Percentiles rank a stretch among this genome's conserved stretches.
Conservation (phyloP, 352 stramenopile genomes). For the Phytophthora litchii region DNA sequence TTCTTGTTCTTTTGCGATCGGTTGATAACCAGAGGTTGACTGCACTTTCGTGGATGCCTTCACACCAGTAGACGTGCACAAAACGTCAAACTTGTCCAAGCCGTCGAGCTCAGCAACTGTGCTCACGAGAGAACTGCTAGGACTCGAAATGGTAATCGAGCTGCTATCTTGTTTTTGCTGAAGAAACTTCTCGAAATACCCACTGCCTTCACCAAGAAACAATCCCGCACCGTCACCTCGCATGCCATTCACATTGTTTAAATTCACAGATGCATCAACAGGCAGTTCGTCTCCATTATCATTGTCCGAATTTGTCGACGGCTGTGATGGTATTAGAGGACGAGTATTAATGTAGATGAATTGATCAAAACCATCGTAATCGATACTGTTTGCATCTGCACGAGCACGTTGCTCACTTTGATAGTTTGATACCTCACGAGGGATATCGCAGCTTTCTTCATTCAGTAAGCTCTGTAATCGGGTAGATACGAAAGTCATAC, state of each 20-base stretch:
- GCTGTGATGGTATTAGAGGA: not conserved
- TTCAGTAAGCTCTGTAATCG: conserved; percentile 21
- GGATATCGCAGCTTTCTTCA: not conserved
- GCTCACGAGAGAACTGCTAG: not conserved
- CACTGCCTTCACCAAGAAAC: conserved; percentile 7
- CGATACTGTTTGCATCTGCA: conserved; percentile 7
- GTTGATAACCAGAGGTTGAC: conserved; percentile 7
- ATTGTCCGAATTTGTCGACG: conserved; percentile 21
- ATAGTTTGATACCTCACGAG: not conserved
- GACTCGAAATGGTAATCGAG: not conserved
- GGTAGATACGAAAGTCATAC: conserved; percentile 13
- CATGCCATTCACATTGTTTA: conserved; percentile 7
- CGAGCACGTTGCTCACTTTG: not conserved
- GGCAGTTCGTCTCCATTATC: conserved; percentile 23
- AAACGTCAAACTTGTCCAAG: not conserved
- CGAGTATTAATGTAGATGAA: conserved; percentile 7
- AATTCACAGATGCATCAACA: conserved; percentile 13
- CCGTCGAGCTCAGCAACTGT: not conserved
- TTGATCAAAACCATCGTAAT: conserved; percentile 15
- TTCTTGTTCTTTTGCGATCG: not conserved
- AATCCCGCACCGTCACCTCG: conserved; percentile 9
- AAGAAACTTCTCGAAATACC: conserved; percentile 29
- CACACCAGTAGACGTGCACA: not conserved
- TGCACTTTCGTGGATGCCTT: conserved; percentile 12
- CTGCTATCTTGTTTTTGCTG: not conserved